Evolutionary conservation across 2,329 filamentous ascomycete genomes (phyloP).

Genomic region (Nigrograna mackinnonii): DNA sequence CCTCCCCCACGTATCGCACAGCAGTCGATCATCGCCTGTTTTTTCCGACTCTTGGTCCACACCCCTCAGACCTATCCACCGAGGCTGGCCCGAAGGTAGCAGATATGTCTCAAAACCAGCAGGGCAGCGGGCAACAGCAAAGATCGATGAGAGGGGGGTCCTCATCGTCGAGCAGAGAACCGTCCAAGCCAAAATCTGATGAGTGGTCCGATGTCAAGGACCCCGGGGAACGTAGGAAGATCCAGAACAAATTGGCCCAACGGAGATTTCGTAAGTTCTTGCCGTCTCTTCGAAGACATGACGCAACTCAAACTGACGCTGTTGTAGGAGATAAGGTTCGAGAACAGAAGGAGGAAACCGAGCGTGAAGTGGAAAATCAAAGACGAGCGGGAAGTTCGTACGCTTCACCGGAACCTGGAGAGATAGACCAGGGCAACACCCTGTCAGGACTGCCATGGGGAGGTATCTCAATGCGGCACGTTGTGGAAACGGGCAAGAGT

Average conservation of each 20-base stretch:
- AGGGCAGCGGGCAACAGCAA: conserved; percentile 16
- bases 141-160: conserved; percentile 16
- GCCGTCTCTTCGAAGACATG: background rate
- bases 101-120: conserved; percentile 27
- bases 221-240: conserved; percentile 71
- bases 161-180: conserved; percentile 17
- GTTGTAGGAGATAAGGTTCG: conserved; percentile 68
- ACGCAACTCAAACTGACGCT: conserved; percentile 13
- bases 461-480: conserved; percentile 63
- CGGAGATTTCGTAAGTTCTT: conserved; percentile 70
- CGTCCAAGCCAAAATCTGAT: conserved; percentile 42
- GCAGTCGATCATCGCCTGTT: background rate
- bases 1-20: conserved; percentile 1
- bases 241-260: conserved; percentile 77
- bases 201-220: conserved; percentile 74
- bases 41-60: background rate
- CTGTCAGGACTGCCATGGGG: conserved; percentile 75
- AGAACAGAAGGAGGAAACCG: conserved; percentile 67
- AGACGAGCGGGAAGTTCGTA: conserved; percentile 68
- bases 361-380: conserved; percentile 66
- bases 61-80: background rate
- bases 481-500: conserved; percentile 49
- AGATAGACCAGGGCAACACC: conserved; percentile 57
- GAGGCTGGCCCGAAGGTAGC: too few relatives aligned
- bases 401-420: conserved; percentile 60